Evolutionary conservation across 129 eudicot genomes (phyloP).

Genomic region (Flaveria linearis): DNA sequence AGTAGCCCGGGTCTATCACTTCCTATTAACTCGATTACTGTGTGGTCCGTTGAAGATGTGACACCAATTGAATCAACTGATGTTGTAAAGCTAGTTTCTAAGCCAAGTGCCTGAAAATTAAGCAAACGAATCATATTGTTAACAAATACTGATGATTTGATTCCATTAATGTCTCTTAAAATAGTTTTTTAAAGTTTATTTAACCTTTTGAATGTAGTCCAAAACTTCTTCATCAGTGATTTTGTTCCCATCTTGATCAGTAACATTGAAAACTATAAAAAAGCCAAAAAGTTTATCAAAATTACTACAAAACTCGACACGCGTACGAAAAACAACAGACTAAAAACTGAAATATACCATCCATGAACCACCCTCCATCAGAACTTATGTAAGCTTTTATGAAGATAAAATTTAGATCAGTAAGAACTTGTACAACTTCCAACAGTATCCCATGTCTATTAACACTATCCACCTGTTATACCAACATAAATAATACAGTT

Average conservation of each 20-base stretch:
- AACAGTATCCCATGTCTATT: too few species aligned
- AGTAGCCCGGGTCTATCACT: too few species aligned
- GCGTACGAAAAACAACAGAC: not conserved
- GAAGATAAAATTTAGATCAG: slow-evolving; percentile 73
- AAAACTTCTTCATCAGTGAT: slow-evolving; percentile 73
- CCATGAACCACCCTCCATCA: slow-evolving; percentile 99
- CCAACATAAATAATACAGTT: too few species aligned
- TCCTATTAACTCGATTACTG: too few species aligned
- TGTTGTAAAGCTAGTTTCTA: too few species aligned
- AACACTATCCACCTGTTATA: too few species aligned
- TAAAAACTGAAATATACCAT: slow-evolving; percentile 52
- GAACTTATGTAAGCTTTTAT: slow-evolving; percentile 95
- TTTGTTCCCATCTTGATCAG: slow-evolving; percentile 95
- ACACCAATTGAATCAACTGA: too few species aligned
- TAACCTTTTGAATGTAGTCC: slow-evolving; percentile 82
- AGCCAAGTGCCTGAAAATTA: too few species aligned
- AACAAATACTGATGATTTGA: not conserved
- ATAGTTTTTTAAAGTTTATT: not conserved
- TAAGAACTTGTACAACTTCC: too few species aligned
- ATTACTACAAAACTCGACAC: not conserved
- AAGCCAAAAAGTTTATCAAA: not conserved
- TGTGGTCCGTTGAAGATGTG: too few species aligned
- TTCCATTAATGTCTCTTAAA: not conserved
- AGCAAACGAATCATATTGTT: not conserved
- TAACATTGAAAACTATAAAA: slow-evolving; percentile 76